Base-by-base conservation (phyloP, 1,284 basidiomycete genomes). In the Austroboletus niveus region DNA sequence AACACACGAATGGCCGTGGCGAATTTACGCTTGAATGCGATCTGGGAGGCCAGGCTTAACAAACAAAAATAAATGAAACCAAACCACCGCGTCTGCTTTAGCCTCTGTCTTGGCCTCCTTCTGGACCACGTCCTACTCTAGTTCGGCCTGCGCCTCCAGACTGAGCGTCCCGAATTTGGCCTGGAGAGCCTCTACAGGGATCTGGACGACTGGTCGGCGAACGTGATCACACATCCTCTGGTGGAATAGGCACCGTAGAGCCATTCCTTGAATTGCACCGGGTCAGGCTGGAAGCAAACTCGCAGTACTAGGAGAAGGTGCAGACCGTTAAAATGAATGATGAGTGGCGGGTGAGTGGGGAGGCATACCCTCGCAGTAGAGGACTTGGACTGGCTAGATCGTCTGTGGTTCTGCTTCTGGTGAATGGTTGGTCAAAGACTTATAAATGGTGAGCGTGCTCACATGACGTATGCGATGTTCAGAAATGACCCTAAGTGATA, bases 221-320 rank as follows among this genome's bases (percentile, higher is more conserved):
- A 24, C 22, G 22, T 24, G 22, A 36, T 20, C 20, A 17, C 58
- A 56, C 57, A 89, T 92, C 90, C 57, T 94, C 89, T 8, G 91
- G 92, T 78, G 17, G 82, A 73, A 62, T 92, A 78, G 46, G 75
- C 72, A 43, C 82, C 82, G 59, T 88, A 80, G 47, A 97, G 72
- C 90, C 89, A 93, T 55, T 90, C 82, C 70, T 96, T 96, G 75
- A 2, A 24, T 24, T 24, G 22, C 94, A 97, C 67, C 17, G 17
- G 17, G 17, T 17, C 17, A 94, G 64, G 54, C 84, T 85, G 5
- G 89, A 84, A 20, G 92, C 92, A 60, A 97, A 98, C 72, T 17
- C 92, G 76, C 94, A 98, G 75, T 94, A 97, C 74, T 98, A 79
- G 0, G 94, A 94, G 63, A 89, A 89, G 11, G 85, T 78, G 82